These are phyloP conservation scores for Chloromonas sp. DNA, from an alignment of 163 green algal species.

Conservation along the genomic window DNA sequence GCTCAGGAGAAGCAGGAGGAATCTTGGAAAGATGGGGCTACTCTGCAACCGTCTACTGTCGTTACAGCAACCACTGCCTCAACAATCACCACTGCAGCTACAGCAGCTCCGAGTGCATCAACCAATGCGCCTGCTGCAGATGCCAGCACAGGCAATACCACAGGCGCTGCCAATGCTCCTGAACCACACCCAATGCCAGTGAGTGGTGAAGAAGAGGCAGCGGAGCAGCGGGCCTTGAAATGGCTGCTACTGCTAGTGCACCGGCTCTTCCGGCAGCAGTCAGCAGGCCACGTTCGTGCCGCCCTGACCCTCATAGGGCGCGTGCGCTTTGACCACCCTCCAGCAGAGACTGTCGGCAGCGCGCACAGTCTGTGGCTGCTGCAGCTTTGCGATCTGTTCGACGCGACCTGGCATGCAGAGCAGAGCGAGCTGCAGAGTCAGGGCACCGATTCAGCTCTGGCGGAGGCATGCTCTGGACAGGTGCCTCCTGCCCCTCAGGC, in stretches of 20 bases:
- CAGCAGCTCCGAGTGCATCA: no score
- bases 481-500: not conserved
- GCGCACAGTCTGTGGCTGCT: not conserved
- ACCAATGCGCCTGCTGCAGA: no score
- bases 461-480: no score
- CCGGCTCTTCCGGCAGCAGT: constrained; percentile 1
- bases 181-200: not conserved
- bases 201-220: not conserved
- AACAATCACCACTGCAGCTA: no score
- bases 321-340: not conserved
- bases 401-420: constrained; percentile 5
- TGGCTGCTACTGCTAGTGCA: constrained; percentile 1
- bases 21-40: not conserved
- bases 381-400: constrained; percentile 7
- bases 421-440: not conserved
- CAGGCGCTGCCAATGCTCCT: no score
- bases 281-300: constrained; percentile 6
- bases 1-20: not conserved
- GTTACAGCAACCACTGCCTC: no score
- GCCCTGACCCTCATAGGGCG: constrained; percentile 6
- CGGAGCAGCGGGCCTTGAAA: not conserved
- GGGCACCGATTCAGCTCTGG: no score
- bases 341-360: not conserved
- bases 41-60: not conserved
- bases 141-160: not conserved